Conservation (phyloP, 2,329 filamentous ascomycete genomes). For the Parasarocladium wereldwijsianum region DNA sequence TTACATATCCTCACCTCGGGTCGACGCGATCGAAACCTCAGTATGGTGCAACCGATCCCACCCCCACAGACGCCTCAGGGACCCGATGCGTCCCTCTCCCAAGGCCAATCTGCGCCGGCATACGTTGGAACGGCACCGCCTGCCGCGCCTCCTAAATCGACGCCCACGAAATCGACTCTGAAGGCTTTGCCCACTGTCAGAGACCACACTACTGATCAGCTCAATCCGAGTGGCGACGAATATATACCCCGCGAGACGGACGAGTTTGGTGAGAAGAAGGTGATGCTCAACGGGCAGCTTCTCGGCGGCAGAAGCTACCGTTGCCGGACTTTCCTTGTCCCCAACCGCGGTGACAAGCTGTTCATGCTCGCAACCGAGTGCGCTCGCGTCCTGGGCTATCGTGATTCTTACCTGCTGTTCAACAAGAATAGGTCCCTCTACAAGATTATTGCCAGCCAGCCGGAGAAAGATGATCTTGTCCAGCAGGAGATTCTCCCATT, state of each 20-base stretch:
- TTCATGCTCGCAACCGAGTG: constrained; percentile 99
- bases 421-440: constrained; percentile 95
- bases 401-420: constrained; percentile 95
- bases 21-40: background rate
- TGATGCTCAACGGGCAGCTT: constrained; percentile 67
- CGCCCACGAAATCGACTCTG: constrained; percentile 68
- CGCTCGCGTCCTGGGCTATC: constrained; percentile 80
- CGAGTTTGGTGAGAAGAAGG: constrained; percentile 88
- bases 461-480: constrained; percentile 93
- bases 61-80: constrained; percentile 42
- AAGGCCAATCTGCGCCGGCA: constrained; percentile 11
- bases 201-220: constrained; percentile 93
- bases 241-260: constrained; percentile 90
- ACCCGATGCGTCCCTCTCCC: constrained; percentile 29
- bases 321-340: constrained; percentile 86
- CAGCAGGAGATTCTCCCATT: constrained; percentile 91
- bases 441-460: constrained; percentile 94
- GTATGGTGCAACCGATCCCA: constrained; percentile 18
- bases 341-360: constrained; percentile 78
- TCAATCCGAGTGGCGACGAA: constrained; percentile 79
- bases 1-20: too few relatives aligned
- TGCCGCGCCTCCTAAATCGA: constrained; percentile 57
- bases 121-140: constrained; percentile 19
- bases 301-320: constrained; percentile 76
- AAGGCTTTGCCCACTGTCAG: constrained; percentile 92